Evolutionary conservation across 345 rosid genomes (phyloP), one percentile per base, ranked within the genome.

Genomic region (Brassica rapa): DNA sequence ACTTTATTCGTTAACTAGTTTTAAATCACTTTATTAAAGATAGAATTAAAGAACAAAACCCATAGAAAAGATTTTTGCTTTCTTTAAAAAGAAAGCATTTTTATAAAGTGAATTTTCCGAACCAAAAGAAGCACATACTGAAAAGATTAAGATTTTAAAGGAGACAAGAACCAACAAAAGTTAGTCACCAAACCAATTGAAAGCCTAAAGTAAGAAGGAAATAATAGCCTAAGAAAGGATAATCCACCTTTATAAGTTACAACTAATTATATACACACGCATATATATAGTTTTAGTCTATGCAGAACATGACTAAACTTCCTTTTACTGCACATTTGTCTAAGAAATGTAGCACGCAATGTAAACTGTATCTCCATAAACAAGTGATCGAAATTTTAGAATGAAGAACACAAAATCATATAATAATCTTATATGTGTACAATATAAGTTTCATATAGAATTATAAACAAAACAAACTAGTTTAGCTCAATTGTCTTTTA

Each of bases 11-110:
- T 74, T 81, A 85, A 80, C 74, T 30, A 81, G 81, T 70, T 59
- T 61, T 39, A 77, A 81, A 85, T 66, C 78, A 82, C 87, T 86
- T 85, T 86, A 72, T 39, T 74, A 86, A 88, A 82, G 82, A 59
- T 76, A 11, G 21, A 73, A 80, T 81, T 80, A 75, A 74, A 74
- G 66, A 80, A 75, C 62, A 72, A 78, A 70, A 25, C 81, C 77
- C 77, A 78, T 66, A 72, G 67, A 70, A 79, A 83, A 62, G 81
- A 29, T 70, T 85, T 86, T 82, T 32, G 75, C 83, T 76, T 80
- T 43, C 56, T 74, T 73, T 35, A 29, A n/a, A 79, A 79, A 73
- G 74, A 68, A 56, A 49, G 33, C 66, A 4, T 73, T 51, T 68
- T 2, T 25, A 63, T 64, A 80, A 75, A 64, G 77, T 80, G 35